Evolutionary conservation across 75 land plant genomes (phyloP), one percentile per base, ranked within the genome.

Genomic region (Cryptomeria japonica): DNA sequence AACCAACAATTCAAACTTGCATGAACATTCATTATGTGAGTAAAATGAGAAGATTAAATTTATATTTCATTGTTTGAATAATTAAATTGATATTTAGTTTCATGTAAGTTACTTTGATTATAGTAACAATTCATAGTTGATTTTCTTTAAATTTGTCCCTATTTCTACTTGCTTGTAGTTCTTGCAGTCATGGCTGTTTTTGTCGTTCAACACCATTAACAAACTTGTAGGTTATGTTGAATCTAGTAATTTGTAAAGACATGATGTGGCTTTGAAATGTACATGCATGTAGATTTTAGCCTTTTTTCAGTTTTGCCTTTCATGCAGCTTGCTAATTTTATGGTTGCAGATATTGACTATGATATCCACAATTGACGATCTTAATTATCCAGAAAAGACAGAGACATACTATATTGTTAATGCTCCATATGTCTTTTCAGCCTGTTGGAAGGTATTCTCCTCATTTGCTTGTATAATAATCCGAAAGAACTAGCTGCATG

Each of bases 381-480:
- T 97, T 32, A 98, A 98, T 73, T 98, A 98, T 90, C 99, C 99
- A 18, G 99, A 98, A 93, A 98, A 98, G 92, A 98, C 99, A 14
- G 94, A 97, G 49, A 94, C 96, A 39, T 98, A 98, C 85, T 98
- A 93, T 88, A 94, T 98, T 88, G 99, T 97, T 3, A 98, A 98
- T 91, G 99, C 93, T 25, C 99, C 99, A n/a, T 97, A 96, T 79
- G 90, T 98, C 79, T 98, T 98, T 89, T 92, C 96, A 47, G 95
- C 99, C 72, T 98, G 99, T 87, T 98, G 99, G 99, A 98, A 98
- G 99, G 99, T 98, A 83, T 25, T 51, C 32, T 36, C 12, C 4
- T 42, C 46, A 13, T 32, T 46, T 82, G 32, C 84, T 28, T 82
- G 16, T 82, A 82, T 32, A 18, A 46, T 79, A 38, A 79, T 82